phyloP scores from a whole-genome alignment of 768 basidiomycete species.

The Auriscalpium orientale region DNA sequence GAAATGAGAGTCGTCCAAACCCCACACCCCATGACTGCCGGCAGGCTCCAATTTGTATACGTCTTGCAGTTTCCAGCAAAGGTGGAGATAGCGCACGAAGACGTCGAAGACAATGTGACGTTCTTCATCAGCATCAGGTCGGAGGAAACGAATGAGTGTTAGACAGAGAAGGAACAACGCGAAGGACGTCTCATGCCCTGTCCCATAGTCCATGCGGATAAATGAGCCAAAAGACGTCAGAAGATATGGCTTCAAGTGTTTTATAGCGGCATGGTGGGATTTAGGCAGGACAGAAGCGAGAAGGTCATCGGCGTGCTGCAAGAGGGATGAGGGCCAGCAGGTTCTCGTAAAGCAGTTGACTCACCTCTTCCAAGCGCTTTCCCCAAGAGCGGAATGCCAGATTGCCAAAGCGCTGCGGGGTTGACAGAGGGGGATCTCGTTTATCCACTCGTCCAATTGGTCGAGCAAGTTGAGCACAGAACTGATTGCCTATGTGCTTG shows the following conservation, averaged over 20 bases:
- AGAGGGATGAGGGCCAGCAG: neutral
- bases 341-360: conserved; percentile 14
- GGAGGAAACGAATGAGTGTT: conserved; percentile 58
- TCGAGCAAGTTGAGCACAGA: conserved; percentile 50
- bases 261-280: conserved; percentile 36
- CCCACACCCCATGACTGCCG: conserved; percentile 98
- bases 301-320: conserved; percentile 47
- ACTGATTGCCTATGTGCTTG: neutral
- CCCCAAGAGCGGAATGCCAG: conserved; percentile 87
- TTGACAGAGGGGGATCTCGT: conserved; percentile 65
- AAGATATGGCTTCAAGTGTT: conserved; percentile 72
- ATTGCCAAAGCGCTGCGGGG: conserved; percentile 87
- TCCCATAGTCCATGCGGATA: conserved; percentile 90
- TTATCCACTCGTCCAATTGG: conserved; percentile 64
- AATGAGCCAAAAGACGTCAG: conserved; percentile 84
- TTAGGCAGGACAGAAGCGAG: conserved; percentile 42
- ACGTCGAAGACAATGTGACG: conserved; percentile 50
- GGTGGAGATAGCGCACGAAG: conserved; percentile 68
- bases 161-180: conserved; percentile 69
- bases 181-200: conserved; percentile 92
- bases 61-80: conserved; percentile 85
- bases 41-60: conserved; percentile 90
- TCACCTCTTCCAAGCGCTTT: conserved; percentile 65
- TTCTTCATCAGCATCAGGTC: conserved; percentile 54
- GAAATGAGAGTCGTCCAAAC: conserved; percentile 87